Evolutionary conservation across 1,284 basidiomycete genomes (phyloP).

Genomic region (Chondrostereum purpureum): DNA sequence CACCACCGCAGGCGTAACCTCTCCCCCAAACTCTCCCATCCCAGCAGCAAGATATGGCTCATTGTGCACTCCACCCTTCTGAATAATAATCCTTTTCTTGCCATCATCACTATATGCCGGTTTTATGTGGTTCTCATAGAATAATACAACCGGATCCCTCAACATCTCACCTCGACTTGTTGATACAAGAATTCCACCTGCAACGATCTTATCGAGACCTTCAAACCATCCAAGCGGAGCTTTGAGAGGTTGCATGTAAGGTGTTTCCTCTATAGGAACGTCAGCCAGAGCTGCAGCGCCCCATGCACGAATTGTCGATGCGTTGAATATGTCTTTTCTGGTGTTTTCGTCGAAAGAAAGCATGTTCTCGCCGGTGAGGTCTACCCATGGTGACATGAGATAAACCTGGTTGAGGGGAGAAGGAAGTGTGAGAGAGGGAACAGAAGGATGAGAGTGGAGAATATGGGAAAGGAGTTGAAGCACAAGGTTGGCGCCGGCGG

Average conservation of each 20-base stretch:
- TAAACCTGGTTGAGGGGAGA: conserved; percentile 23
- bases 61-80: conserved; percentile 27
- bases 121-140: conserved; percentile 21
- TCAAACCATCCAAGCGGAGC: conserved; percentile 29
- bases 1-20: conserved; percentile 18
- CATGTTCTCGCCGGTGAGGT: conserved; percentile 15
- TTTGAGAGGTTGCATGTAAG: conserved; percentile 26
- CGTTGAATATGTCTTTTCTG: conserved; percentile 23
- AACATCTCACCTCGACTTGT: conserved; percentile 29
- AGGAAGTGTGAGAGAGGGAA: conserved; percentile 16
- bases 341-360: conserved; percentile 23
- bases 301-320: conserved; percentile 15
- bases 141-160: conserved; percentile 27
- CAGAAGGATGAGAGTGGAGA: conserved; percentile 6
- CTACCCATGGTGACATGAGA: conserved; percentile 34
- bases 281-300: conserved; percentile 19
- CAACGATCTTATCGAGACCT: conserved; percentile 21
- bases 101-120: conserved; percentile 19
- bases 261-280: conserved; percentile 18
- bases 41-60: conserved; percentile 19
- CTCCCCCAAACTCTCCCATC: conserved; percentile 13
- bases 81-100: conserved; percentile 25
- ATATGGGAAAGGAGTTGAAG: conserved; percentile 10
- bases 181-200: conserved; percentile 27
- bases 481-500: conserved; percentile 11